Base-by-base conservation (phyloP, 225 moss, liverwort and hornwort species). In the Marchantia paleacea region DNA sequence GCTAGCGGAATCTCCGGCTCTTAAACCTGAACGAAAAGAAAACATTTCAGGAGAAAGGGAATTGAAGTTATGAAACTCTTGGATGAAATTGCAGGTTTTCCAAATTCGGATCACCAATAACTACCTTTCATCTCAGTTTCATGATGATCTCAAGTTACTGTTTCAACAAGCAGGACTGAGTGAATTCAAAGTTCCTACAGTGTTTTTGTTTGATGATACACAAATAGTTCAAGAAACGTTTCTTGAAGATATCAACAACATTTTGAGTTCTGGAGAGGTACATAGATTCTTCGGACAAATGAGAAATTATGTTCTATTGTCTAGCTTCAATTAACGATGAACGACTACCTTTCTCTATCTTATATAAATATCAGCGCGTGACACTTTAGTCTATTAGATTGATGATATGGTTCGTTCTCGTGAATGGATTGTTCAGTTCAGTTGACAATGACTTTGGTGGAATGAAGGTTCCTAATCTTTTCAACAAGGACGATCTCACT, bases 181-280 rank as follows among this genome's bases (percentile, higher is more conserved):
- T 60, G 94, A 92, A 80, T 89, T 91, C 75, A 90, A 84, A 68
- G 80, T 73, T 15, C 88, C 91, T 52, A 87, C 90, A 7, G 92
- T 94, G 15, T 92, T 94, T 73, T 76, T 94, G 31, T 94, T 94
- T 55, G 92, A 94, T 84, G 92, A 94, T 76, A 94, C 92, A 19
- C 94, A 94, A 66, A 88, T 92, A 68, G 83, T 94, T 22, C 90
- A 92, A 73, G 94, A 94, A 78, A 94, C 90, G 0, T 94, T 92
- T 82, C 69, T 94, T 48, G 94, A 94, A 80, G 94, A 94, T 68
- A 94, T 92, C 80, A 94, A 94, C 75, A 94, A 92, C 61, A 94
- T 94, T 31, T 75, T 94, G 20, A 94, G 94, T 63, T 90, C 92
- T 39, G 92, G 94, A 81, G 94, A 94, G 90, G 94, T 94, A 83